Base-by-base conservation (phyloP, 805 yeast genomes). In the Yarrowia sp. region DNA sequence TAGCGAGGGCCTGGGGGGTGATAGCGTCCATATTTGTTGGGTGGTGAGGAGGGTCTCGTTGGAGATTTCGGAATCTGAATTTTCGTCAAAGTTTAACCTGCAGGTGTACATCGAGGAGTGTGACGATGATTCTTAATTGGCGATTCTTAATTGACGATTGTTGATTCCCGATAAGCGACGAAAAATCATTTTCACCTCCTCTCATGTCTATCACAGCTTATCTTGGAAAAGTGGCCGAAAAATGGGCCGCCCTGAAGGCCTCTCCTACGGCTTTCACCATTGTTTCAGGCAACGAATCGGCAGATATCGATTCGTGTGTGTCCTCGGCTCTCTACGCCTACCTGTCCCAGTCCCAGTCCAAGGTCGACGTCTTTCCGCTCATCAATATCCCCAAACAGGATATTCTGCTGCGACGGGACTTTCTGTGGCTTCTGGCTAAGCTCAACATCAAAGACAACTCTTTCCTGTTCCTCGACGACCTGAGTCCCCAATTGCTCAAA, bases 241-340 rank as follows among this genome's bases (percentile, higher is more conserved):
- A 63, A 38, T 63, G 67, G 67, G 56, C 55, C 1, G 67, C 67
- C 12, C 9, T 63, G 48, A 63, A 63, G 48, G 67, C 67, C 19
- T 9, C 67, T 8, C 67, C 67, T 8, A n/a, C 38, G 2, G 56
- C 45, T 5, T 63, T 63, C 56, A 48, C 56, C 41, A 38, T 89
- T 26, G 93, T 89, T 0, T 80, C 89, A 0, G 98, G 98, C 0
- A 92, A 92, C 75, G 95, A 92, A 74, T 86, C 95, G 5, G 93
- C 64, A 19, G 92, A 94, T 77, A 80, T 95, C 79, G 99, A 94
- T 77, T 93, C 98, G 0, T 89, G 92, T 41, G 85, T 91, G 1
- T 84, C 89, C 68, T 88, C 98, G 0, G 80, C 95, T 5, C 75
- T 89, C 3, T 90, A 87, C 74, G 87, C 97, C 0, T 91, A 85